A percentile compares a stretch with the other conserved stretches of the same genome.
phyloP scores from a whole-genome alignment of 2,329 filamentous ascomycete genomes.

The Talaromyces islandicus region DNA sequence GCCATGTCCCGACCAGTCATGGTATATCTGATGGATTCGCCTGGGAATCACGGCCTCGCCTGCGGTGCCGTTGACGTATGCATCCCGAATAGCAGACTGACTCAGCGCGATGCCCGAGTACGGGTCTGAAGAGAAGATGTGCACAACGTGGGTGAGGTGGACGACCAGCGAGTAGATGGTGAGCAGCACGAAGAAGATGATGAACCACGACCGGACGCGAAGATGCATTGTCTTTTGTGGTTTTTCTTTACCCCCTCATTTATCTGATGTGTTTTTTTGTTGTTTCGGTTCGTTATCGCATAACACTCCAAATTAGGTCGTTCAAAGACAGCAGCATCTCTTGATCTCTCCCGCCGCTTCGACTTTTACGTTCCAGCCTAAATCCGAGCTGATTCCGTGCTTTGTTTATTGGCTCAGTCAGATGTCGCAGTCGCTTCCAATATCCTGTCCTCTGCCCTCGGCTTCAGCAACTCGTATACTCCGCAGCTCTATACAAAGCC shows the following conservation, averaged over 20 bases:
- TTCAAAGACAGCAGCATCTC: no score
- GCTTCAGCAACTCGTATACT: no score
- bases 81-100: slow-evolving; percentile 1
- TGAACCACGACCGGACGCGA: slow-evolving; percentile 2
- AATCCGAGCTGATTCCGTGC: no score
- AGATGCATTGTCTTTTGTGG: not conserved
- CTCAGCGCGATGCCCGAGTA: slow-evolving; percentile 6
- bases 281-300: not conserved
- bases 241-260: not conserved
- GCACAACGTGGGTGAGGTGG: not conserved
- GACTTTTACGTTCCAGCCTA: no score
- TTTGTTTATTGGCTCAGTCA: no score
- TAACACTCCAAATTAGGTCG: no score
- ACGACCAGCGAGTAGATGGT: not conserved
- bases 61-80: slow-evolving; percentile 6
- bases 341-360: no score
- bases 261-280: not conserved
- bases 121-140: slow-evolving; percentile 5
- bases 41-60: slow-evolving; percentile 11
- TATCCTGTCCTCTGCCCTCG: no score
- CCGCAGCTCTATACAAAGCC: no score
- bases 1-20: slow-evolving; percentile 9
- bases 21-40: slow-evolving; percentile 15
- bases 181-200: not conserved
- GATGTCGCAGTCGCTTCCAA: no score